These are phyloP conservation scores for Graphilbum sp. DNA, from an alignment of 2,329 filamentous ascomycete species.

Conservation along the genomic window DNA sequence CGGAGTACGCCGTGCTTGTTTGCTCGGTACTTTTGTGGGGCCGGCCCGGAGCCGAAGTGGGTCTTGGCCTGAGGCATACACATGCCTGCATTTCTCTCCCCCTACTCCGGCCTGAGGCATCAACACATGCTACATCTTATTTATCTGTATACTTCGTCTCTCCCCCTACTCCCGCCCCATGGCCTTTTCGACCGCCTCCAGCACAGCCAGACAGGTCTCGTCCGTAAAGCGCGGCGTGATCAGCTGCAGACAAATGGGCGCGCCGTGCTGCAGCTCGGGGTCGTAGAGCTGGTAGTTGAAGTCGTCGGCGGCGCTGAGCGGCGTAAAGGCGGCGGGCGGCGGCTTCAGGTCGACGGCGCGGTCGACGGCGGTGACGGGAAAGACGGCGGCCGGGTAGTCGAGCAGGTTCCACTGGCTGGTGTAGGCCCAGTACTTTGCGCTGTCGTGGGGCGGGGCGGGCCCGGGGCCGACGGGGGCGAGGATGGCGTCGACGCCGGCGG, in stretches of 20 bases:
- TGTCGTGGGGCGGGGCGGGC: not conserved
- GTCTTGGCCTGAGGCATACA: too few species aligned
- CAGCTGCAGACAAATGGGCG: constrained; percentile 4
- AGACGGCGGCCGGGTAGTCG: constrained; percentile 39
- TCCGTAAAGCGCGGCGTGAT: constrained; percentile 2
- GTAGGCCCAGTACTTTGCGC: constrained; percentile 1
- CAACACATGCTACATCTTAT: too few species aligned
- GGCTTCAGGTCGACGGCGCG: not conserved
- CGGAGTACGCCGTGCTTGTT: too few species aligned
- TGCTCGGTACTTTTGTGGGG: too few species aligned
- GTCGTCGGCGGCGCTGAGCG: constrained; percentile 2
- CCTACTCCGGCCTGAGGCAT: too few species aligned
- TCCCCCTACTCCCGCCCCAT: not conserved
- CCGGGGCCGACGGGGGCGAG: not conserved
- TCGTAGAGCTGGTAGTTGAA: constrained; percentile 3
- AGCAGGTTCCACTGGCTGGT: constrained; percentile 2
- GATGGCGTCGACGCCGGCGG: constrained; percentile 4
- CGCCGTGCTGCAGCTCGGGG: constrained; percentile 2
- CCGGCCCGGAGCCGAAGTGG: too few species aligned
- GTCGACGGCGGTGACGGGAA: constrained; percentile 33
- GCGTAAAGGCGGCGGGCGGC: not conserved
- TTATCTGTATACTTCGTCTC: too few species aligned
- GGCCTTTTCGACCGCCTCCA: not conserved
- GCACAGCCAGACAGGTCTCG: constrained; percentile 4
- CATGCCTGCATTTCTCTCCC: too few species aligned